Evolutionary conservation across 1,139 yeast genomes (phyloP).

Genomic region (Protomyces macrosporus): DNA sequence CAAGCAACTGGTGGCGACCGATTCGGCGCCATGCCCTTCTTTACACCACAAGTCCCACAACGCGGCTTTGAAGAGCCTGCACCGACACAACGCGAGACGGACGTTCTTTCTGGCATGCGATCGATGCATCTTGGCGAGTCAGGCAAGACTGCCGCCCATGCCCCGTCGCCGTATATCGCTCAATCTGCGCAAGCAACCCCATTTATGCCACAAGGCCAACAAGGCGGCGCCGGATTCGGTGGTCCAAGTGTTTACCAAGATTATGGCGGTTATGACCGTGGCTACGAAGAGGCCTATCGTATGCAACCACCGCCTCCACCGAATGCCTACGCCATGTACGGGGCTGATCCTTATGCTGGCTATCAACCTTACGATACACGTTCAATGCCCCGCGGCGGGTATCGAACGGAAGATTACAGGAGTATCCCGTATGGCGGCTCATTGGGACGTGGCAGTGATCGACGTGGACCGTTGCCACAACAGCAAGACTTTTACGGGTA

Average conservation of each 20-base stretch:
- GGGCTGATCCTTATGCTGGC: constrained; percentile 5
- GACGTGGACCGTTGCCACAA: constrained; percentile 6
- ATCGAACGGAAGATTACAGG: constrained; percentile 9
- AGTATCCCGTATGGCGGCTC: constrained; percentile 1
- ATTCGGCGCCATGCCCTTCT: constrained; percentile 8
- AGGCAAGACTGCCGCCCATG: background rate
- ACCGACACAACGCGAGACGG: constrained; percentile 1
- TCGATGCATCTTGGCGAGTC: background rate
- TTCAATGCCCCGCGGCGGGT: constrained; percentile 14
- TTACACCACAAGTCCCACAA: constrained; percentile 20
- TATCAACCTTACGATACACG: constrained; percentile 6
- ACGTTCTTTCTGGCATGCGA: constrained; percentile 9
- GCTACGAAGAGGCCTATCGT: constrained; percentile 9
- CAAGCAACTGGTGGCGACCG: background rate
- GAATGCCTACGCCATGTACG: constrained; percentile 1
- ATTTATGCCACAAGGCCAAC: constrained; percentile 5
- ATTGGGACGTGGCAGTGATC: constrained; percentile 1
- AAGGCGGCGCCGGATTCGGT: background rate
- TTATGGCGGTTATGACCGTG: constrained; percentile 1
- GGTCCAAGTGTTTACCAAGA: background rate
- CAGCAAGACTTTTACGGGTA: background rate
- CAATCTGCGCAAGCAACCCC: constrained; percentile 1
- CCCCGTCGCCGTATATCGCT: constrained; percentile 8
- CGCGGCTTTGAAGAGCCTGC: constrained; percentile 6
- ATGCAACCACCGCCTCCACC: background rate